A percentile compares a stretch with the other conserved stretches of the same genome.
Evolutionary conservation across 164 flowering plant genomes (phyloP).

Genomic region (Magnolia kwangsiensis): DNA sequence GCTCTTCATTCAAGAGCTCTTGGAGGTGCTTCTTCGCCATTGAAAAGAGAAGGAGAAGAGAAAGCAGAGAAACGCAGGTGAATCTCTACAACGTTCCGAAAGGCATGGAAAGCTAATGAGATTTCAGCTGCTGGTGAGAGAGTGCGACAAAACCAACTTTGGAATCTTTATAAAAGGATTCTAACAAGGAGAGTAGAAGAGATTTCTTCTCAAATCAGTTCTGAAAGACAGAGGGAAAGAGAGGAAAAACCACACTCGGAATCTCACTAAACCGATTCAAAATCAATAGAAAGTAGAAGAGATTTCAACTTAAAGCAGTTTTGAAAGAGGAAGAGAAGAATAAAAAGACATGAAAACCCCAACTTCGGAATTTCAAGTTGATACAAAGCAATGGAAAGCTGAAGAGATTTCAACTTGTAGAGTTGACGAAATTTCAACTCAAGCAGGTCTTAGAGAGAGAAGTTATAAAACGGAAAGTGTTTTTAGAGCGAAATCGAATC

Average conservation of each 20-base stretch:
- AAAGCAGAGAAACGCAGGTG: neutral
- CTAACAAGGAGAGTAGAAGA: neutral
- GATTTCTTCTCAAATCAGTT: neutral
- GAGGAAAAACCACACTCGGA: neutral
- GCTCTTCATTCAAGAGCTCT: conserved; percentile 70
- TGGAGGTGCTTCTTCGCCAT: conserved; percentile 41
- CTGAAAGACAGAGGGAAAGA: neutral
- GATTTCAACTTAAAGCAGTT: neutral
- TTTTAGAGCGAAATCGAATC: neutral
- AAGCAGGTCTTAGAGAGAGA: neutral
- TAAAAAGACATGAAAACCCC: neutral
- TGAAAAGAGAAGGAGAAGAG: neutral
- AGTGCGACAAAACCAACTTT: neutral
- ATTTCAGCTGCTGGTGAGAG: neutral
- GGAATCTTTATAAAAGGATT: neutral
- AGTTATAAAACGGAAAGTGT: neutral
- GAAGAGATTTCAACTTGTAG: conserved; percentile 3
- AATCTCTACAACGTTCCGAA: neutral
- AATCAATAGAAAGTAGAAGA: neutral
- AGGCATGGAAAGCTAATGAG: neutral
- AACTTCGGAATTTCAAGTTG: neutral
- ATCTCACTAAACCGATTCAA: neutral
- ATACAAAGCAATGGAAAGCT: neutral
- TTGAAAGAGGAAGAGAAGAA: neutral
- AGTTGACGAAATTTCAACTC: too few species aligned